Percentiles rank a stretch among this genome's conserved stretches.
Evolutionary conservation across 2,329 filamentous ascomycete species (phyloP).

Genomic region (Beauveria brongniartii): DNA sequence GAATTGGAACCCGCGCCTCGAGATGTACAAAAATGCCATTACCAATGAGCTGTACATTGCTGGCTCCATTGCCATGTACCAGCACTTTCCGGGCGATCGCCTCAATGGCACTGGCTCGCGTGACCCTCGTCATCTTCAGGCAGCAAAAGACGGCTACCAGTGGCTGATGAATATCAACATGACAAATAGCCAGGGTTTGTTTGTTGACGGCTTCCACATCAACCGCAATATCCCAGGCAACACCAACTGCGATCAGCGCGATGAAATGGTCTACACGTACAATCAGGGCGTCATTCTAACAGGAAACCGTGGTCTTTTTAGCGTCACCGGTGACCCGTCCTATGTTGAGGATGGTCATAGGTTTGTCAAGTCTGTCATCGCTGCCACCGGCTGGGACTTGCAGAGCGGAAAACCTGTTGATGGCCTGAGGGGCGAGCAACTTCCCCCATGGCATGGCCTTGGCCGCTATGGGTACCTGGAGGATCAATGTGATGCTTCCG

Average conservation of each 20-base stretch:
- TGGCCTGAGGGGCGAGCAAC: conserved; percentile 24
- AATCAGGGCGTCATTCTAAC: conserved; percentile 89
- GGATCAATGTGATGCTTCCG: conserved; percentile 70
- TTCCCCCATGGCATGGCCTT: conserved; percentile 61
- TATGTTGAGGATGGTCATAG: conserved; percentile 74
- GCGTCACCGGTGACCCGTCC: conserved; percentile 60
- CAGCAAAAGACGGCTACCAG: conserved; percentile 68
- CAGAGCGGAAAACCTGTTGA: conserved; percentile 34
- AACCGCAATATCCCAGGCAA: conserved; percentile 53
- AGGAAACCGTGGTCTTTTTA: conserved; percentile 71
- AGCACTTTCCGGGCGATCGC: conserved; percentile 74
- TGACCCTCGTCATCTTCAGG: conserved; percentile 59
- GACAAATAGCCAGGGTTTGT: conserved; percentile 67
- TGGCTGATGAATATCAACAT: conserved; percentile 79
- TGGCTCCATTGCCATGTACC: conserved; percentile 81
- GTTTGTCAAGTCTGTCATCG: conserved; percentile 66
- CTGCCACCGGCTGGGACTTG: conserved; percentile 68
- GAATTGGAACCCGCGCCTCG: conserved; percentile 75
- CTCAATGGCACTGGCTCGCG: conserved; percentile 60
- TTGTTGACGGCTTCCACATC: conserved; percentile 85
- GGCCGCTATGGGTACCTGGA: conserved; percentile 76
- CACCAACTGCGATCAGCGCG: conserved; percentile 67
- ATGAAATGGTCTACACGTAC: conserved; percentile 90
- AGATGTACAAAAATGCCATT: conserved; percentile 92
- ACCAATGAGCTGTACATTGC: conserved; percentile 88